Conservation (phyloP, 2,329 filamentous ascomycete species). For the Colletotrichum horii region DNA sequence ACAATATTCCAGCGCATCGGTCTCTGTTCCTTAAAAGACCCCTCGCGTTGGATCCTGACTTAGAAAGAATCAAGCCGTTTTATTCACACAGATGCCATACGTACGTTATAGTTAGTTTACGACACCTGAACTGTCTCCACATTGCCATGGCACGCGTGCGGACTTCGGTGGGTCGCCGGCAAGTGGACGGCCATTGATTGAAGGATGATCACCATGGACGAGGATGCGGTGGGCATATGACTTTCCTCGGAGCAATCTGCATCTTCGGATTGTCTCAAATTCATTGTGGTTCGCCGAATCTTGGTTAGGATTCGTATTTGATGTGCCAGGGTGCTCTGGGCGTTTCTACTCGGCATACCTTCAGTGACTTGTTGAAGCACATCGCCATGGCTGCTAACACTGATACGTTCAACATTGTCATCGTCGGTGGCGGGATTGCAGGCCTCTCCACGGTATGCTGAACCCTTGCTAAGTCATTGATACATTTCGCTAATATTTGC, state of each 20-base stretch:
- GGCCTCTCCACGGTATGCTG: conserved; percentile 9
- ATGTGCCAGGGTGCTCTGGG: not conserved
- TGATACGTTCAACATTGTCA: conserved; percentile 22
- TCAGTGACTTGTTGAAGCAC: rapidly evolving
- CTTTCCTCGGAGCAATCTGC: not conserved
- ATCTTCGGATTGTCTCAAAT: not conserved
- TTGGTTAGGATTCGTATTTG: not conserved
- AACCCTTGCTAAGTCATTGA: not conserved
- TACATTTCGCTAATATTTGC: not conserved
- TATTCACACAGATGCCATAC: no score
- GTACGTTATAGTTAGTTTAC: no score
- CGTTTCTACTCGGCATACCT: not conserved
- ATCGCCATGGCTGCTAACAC: not conserved
- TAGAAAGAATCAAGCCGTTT: no score
- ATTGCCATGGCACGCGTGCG: not conserved
- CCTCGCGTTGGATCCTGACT: no score
- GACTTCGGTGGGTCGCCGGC: not conserved
- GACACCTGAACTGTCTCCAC: not conserved
- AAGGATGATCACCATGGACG: not conserved
- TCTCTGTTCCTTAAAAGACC: no score
- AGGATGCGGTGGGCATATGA: not conserved
- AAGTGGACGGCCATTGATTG: not conserved
- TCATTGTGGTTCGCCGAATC: rapidly evolving
- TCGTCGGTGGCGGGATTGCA: conserved; percentile 23
- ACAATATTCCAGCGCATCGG: no score